These are phyloP conservation scores for Yarrowia keelungensis DNA, from an alignment of 805 yeast genomes.

Conservation along the genomic window DNA sequence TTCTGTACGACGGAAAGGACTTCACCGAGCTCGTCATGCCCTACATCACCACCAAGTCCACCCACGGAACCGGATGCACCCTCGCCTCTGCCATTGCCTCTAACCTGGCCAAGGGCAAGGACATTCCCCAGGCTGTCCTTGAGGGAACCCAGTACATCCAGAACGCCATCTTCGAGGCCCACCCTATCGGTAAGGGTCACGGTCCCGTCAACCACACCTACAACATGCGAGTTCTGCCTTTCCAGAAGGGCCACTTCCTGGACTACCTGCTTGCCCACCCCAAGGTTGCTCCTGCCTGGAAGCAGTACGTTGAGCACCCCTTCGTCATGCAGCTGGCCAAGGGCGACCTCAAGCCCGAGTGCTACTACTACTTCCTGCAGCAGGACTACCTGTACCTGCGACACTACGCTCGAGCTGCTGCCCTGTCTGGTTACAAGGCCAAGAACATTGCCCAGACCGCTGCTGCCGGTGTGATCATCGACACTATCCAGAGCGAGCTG, in stretches of 20 bases:
- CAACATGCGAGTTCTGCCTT: constrained; percentile 49
- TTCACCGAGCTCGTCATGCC: constrained; percentile 58
- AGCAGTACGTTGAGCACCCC: constrained; percentile 61
- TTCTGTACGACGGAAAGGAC: constrained; percentile 47
- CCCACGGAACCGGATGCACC: constrained; percentile 94
- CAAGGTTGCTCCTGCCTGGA: constrained; percentile 62
- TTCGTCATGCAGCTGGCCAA: constrained; percentile 64
- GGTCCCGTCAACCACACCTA: constrained; percentile 80
- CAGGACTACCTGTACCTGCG: constrained; percentile 75
- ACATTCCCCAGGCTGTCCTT: constrained; percentile 59
- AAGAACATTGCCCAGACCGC: constrained; percentile 60
- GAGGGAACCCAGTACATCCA: constrained; percentile 71
- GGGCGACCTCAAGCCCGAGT: constrained; percentile 57
- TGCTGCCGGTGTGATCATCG: constrained; percentile 55
- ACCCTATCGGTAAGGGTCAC: constrained; percentile 56
- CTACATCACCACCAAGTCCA: constrained; percentile 57
- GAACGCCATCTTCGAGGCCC: constrained; percentile 61
- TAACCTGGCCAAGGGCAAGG: constrained; percentile 64
- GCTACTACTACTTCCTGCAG: constrained; percentile 61
- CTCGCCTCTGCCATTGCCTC: constrained; percentile 82
- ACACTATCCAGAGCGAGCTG: constrained; percentile 62
- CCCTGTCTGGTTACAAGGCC: constrained; percentile 67
- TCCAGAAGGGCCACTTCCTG: constrained; percentile 53
- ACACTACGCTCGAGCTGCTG: constrained; percentile 72
- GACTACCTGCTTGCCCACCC: constrained; percentile 65